Evolutionary conservation across 2,329 filamentous ascomycete genomes (phyloP).

Genomic region (Colletotrichum tropicicola): DNA sequence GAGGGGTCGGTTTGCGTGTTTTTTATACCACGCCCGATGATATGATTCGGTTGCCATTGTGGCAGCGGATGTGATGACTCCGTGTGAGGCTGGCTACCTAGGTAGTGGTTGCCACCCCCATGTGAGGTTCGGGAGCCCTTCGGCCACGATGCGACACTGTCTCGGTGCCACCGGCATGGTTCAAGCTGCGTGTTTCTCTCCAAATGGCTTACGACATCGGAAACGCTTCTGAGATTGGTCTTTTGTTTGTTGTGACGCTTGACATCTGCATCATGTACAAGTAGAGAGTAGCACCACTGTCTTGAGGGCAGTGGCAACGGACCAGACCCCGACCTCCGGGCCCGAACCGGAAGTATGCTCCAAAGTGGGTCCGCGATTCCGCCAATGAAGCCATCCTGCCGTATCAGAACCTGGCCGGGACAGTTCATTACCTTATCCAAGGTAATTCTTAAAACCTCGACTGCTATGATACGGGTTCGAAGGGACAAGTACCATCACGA

Average conservation of each 20-base stretch:
- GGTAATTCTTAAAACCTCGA: background rate
- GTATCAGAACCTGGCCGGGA: background rate
- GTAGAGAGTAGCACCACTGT: too few relatives aligned
- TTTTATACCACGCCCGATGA: background rate
- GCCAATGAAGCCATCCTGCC: background rate
- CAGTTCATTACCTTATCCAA: background rate
- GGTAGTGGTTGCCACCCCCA: conserved; percentile 2
- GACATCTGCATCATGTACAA: background rate
- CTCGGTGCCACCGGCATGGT: background rate
- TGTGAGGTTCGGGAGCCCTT: background rate
- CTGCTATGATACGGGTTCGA: background rate
- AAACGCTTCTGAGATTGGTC: background rate
- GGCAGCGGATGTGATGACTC: conserved; percentile 22
- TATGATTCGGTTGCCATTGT: background rate
- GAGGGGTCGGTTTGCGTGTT: too few relatives aligned
- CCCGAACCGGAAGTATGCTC: conserved; percentile 6
- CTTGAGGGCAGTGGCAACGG: background rate
- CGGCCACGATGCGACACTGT: background rate
- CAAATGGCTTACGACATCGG: background rate
- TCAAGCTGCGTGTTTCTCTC: too few relatives aligned
- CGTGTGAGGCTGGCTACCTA: background rate
- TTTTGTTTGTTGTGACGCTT: background rate
- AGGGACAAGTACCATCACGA: too few relatives aligned
- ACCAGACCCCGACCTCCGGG: background rate
- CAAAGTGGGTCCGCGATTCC: conserved; percentile 3